Evolutionary conservation across 106 monocot species (phyloP).

Genomic region (Allium sativum): DNA sequence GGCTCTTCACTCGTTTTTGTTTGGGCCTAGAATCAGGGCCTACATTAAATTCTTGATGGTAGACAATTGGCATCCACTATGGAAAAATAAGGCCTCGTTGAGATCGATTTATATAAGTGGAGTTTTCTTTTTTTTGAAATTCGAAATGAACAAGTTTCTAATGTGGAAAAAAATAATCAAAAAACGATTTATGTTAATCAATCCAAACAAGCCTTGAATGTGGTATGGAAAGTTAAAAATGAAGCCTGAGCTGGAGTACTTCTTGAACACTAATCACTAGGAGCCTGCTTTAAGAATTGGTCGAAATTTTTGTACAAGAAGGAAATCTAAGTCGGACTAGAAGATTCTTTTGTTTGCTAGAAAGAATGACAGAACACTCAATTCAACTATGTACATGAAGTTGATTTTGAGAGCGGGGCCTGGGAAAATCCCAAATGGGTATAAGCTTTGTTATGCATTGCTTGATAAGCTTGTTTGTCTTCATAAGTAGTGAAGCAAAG

Average conservation of each 20-base stretch:
- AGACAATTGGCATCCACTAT: slow-evolving; percentile 13
- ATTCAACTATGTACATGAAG: slow-evolving; percentile 57
- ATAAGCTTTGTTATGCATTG: slow-evolving; percentile 41
- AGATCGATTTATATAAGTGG: no score
- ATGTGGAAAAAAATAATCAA: no score
- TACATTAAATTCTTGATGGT: slow-evolving; percentile 64
- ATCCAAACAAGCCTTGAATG: no score
- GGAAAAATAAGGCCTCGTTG: no score
- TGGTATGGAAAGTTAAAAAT: slow-evolving; percentile 33
- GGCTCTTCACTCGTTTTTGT: no score
- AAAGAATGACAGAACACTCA: slow-evolving; percentile 47
- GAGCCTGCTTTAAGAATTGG: slow-evolving; percentile 68
- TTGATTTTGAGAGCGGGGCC: slow-evolving; percentile 44
- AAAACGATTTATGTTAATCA: no score
- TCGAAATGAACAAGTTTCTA: no score
- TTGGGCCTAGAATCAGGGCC: slow-evolving; percentile 60
- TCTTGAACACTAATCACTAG: slow-evolving; percentile 51
- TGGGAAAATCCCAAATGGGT: slow-evolving; percentile 16
- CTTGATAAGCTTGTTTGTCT: slow-evolving; percentile 71
- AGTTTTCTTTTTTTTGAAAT: no score
- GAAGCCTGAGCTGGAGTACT: slow-evolving; percentile 32
- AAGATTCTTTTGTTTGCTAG: slow-evolving; percentile 53
- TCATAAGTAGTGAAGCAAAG: slow-evolving; percentile 37
- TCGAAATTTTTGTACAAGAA: slow-evolving; percentile 60
- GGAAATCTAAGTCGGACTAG: slow-evolving; percentile 42